Conservation (phyloP, 164 flowering plant species). For the Magnolia sinica region DNA sequence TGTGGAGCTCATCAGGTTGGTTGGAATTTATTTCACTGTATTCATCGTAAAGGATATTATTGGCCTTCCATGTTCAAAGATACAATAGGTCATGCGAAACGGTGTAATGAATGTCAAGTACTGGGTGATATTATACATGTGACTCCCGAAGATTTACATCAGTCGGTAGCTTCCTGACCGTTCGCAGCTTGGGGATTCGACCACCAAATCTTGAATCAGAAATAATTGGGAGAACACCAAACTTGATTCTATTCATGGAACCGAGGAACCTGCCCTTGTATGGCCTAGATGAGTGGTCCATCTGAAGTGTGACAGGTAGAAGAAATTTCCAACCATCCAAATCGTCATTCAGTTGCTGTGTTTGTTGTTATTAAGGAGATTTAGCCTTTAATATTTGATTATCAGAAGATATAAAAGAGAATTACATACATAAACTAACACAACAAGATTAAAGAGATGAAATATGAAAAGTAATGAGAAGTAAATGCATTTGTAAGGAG, state of each 20-base stretch:
- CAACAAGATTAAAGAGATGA: neutral
- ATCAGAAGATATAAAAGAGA: neutral
- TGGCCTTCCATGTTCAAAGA: no score
- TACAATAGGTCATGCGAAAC: no score
- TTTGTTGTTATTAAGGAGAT: neutral
- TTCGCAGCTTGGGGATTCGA: conserved; percentile 11
- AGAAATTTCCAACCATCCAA: conserved; percentile 34
- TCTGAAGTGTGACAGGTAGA: conserved; percentile 35
- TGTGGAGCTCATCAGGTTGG: no score
- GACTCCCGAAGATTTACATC: no score
- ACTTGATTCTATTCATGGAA: conserved; percentile 39
- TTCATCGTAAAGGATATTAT: no score
- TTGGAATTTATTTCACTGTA: no score
- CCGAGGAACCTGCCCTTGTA: conserved; percentile 44
- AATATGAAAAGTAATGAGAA: neutral
- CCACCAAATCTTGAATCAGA: conserved; percentile 94
- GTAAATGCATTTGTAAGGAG: neutral
- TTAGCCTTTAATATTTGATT: neutral
- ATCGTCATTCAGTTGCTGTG: conserved; percentile 27
- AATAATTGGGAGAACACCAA: conserved; percentile 45
- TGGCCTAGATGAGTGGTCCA: conserved; percentile 45
- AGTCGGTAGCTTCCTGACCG: no score
- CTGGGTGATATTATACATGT: no score
- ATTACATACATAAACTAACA: neutral
- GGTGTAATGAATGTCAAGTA: no score